Evolutionary conservation across 306 rosid genomes (phyloP).

Genomic region (Rosa multiflora): DNA sequence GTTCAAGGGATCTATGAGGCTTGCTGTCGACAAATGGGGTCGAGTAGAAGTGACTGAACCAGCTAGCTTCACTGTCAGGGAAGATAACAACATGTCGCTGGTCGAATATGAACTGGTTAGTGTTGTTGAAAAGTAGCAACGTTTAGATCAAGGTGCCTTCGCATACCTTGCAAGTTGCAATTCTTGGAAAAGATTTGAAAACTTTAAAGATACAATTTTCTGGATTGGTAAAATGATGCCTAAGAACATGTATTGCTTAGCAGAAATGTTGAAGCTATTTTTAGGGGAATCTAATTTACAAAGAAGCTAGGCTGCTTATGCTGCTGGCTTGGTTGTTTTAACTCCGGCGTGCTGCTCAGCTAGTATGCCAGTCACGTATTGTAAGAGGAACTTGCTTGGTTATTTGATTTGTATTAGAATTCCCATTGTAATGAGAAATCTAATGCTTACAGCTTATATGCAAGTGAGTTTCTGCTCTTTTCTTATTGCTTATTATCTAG

Average conservation of each 20-base stretch:
- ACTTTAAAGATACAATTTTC: neutral
- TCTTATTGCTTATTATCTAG: neutral
- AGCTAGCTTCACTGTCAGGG: conserved; percentile 13
- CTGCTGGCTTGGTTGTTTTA: neutral
- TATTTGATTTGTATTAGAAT: neutral
- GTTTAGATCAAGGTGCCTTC: neutral
- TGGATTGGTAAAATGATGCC: neutral
- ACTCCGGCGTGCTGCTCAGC: neutral
- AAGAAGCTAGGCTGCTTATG: neutral
- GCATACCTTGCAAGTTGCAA: neutral
- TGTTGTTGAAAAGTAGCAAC: conserved; percentile 4
- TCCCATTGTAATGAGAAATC: neutral
- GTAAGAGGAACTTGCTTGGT: conserved; percentile 5
- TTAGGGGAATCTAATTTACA: neutral
- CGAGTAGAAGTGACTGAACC: conserved; percentile 17
- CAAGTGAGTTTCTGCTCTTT: neutral
- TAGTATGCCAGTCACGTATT: conserved; percentile 1
- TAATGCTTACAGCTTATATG: neutral
- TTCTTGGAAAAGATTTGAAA: neutral
- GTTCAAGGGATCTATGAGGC: conserved; percentile 23
- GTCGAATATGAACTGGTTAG: conserved; percentile 16
- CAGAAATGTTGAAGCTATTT: neutral
- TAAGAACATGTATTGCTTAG: conserved; percentile 5
- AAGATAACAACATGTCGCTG: conserved; percentile 3
- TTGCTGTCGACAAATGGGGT: conserved; percentile 23